Evolutionary conservation across 306 rosid species (phyloP).

Genomic region (Hippophae tibetana): DNA sequence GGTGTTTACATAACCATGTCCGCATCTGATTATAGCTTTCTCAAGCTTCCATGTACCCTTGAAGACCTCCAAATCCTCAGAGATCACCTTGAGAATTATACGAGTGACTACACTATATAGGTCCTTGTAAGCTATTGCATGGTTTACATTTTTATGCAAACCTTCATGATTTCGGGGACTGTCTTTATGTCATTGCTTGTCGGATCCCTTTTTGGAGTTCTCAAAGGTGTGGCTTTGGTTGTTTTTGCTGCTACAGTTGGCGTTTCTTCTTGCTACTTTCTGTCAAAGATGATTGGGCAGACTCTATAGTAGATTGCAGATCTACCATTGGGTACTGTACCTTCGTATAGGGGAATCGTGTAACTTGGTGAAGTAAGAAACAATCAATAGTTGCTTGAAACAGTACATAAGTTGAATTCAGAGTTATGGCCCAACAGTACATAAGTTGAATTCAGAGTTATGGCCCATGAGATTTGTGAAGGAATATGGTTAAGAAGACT

Average conservation of each 20-base stretch:
- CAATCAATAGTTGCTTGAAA: too few species aligned
- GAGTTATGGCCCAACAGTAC: too few species aligned
- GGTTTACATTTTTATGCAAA: slow-evolving; percentile 96
- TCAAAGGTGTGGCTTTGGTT: slow-evolving; percentile 81
- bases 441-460: too few species aligned
- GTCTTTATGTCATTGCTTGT: slow-evolving; percentile 98
- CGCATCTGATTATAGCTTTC: slow-evolving; percentile 88
- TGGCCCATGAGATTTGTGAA: too few species aligned
- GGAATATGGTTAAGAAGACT: too few species aligned
- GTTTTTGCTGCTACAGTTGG: slow-evolving; percentile 87
- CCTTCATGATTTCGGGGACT: slow-evolving; percentile 98
- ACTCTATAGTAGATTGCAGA: slow-evolving; percentile 22
- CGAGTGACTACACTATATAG: slow-evolving; percentile 34
- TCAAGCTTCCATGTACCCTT: slow-evolving; percentile 82
- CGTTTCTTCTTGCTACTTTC: slow-evolving; percentile 87
- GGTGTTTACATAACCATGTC: slow-evolving; percentile 83
- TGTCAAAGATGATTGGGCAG: slow-evolving; percentile 75
- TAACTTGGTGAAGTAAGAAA: too few species aligned
- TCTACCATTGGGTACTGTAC: too few species aligned
- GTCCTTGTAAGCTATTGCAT: slow-evolving; percentile 75
- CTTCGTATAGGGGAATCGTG: too few species aligned
- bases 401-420: too few species aligned
- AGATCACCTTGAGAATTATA: slow-evolving; percentile 83
- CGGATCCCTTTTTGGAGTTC: slow-evolving; percentile 87
- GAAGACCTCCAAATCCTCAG: slow-evolving; percentile 73